Percentiles rank a stretch among this genome's conserved stretches.
Conservation (phyloP, 1,139 yeast species). For the Geotrichum macrosporum region DNA sequence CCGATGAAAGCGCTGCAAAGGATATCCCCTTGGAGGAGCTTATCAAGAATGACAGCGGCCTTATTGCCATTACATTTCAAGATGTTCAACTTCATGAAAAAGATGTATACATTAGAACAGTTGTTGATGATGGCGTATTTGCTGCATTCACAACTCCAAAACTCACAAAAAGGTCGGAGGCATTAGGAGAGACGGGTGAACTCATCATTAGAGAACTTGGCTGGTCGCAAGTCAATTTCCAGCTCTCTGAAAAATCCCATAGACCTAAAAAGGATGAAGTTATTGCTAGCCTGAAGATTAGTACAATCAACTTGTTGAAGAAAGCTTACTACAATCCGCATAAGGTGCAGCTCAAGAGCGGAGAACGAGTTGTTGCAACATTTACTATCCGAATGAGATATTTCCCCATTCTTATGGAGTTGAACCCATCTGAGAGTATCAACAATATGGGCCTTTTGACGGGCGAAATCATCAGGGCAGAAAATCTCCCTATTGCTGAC, state of each 20-base stretch:
- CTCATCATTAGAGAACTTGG: conserved; percentile 69
- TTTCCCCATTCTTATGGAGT: conserved; percentile 62
- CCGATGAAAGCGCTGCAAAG: conserved; percentile 44
- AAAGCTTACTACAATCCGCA: conserved; percentile 61
- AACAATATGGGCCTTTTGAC: conserved; percentile 70
- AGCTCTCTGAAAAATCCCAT: conserved; percentile 51
- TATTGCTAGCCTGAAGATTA: conserved; percentile 59
- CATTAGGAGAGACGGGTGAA: conserved; percentile 58
- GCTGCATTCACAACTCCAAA: conserved; percentile 55
- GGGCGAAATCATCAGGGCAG: conserved; percentile 62
- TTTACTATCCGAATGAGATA: conserved; percentile 65
- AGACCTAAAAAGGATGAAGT: conserved; percentile 51
- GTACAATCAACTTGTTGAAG: conserved; percentile 64
- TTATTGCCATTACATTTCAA: conserved; percentile 61
- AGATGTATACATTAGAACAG: conserved; percentile 62
- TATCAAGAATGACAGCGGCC: conserved; percentile 64
- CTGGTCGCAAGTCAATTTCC: conserved; percentile 61
- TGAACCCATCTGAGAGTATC: conserved; percentile 73
- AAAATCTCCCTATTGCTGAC: conserved; percentile 76
- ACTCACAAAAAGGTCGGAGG: conserved; percentile 30
- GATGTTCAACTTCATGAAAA: conserved; percentile 51
- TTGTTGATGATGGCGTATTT: conserved; percentile 69
- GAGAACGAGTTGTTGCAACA: conserved; percentile 52
- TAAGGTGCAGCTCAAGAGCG: conserved; percentile 46
- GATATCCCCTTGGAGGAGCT: conserved; percentile 62